Evolutionary conservation across 192 early-diverging fungal genomes (phyloP).

Genomic region (Linnemannia zychae): DNA sequence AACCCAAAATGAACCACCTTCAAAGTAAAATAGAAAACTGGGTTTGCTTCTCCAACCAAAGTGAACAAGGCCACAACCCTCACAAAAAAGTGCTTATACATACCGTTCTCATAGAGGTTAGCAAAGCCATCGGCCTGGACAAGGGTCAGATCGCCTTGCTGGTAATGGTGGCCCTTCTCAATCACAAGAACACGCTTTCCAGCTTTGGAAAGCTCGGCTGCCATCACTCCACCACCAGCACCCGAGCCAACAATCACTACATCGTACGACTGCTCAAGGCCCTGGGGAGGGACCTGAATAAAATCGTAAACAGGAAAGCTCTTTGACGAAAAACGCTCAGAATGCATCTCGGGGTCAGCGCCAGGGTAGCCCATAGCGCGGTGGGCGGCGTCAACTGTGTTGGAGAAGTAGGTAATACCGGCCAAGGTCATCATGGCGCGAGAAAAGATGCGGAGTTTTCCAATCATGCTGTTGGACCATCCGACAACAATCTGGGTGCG

Average conservation of each 20-base stretch:
- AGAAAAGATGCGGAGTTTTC: slow-evolving; percentile 39
- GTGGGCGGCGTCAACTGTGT: slow-evolving; percentile 47
- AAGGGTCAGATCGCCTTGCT: slow-evolving; percentile 64
- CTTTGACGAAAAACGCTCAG: slow-evolving; percentile 50
- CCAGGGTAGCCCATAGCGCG: slow-evolving; percentile 68
- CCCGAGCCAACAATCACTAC: slow-evolving; percentile 80
- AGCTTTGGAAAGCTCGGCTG: slow-evolving; percentile 72
- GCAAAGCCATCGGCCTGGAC: slow-evolving; percentile 64
- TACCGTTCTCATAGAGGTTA: slow-evolving; percentile 70
- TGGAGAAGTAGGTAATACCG: slow-evolving; percentile 22
- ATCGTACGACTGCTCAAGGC: slow-evolving; percentile 63
- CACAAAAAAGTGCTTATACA: slow-evolving; percentile 7
- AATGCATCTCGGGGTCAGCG: slow-evolving; percentile 58
- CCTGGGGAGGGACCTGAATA: slow-evolving; percentile 58
- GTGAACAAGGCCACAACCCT: background rate
- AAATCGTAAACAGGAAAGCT: slow-evolving; percentile 68
- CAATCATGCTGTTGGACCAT: slow-evolving; percentile 50
- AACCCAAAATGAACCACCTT: background rate
- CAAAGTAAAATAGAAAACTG: background rate
- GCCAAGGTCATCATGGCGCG: slow-evolving; percentile 23
- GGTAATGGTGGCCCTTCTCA: slow-evolving; percentile 77
- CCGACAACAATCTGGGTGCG: slow-evolving; percentile 33
- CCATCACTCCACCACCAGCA: slow-evolving; percentile 76
- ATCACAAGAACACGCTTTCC: slow-evolving; percentile 79
- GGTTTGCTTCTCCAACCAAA: background rate